Conservation (phyloP, 176 grass and related monocot genomes). For the Musa schizocarpa region DNA sequence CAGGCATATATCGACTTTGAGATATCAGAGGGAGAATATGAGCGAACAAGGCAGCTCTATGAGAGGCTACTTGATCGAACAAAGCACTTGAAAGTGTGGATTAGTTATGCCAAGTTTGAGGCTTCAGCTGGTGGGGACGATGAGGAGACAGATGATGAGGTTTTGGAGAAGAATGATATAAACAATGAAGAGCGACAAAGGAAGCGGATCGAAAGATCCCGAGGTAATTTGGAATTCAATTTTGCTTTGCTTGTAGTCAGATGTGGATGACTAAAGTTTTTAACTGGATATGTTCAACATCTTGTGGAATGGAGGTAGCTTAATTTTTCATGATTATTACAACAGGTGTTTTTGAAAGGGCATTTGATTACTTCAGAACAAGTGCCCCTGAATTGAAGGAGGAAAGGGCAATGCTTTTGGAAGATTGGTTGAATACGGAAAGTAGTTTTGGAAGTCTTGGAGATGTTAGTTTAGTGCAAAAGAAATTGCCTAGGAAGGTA, state of each 20-base stretch:
- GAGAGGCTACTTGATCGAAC: constrained; percentile 81
- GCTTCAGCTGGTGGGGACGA: constrained; percentile 48
- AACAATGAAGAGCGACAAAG: constrained; percentile 26
- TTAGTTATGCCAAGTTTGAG: constrained; percentile 86
- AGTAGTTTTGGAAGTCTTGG: constrained; percentile 53
- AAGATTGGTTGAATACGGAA: constrained; percentile 89
- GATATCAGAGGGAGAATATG: constrained; percentile 64
- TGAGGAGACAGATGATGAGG: constrained; percentile 34
- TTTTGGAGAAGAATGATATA: constrained; percentile 27
- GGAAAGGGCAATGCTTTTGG: constrained; percentile 93
- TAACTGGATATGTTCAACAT: neutral
- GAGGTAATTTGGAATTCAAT: constrained; percentile 36
- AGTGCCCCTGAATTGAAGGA: constrained; percentile 71
- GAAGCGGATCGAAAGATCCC: constrained; percentile 35
- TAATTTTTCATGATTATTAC: constrained; percentile 14
- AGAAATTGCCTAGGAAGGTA: constrained; percentile 75
- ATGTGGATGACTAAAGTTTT: neutral
- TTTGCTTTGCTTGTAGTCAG: constrained; percentile 3
- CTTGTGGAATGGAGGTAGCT: neutral
- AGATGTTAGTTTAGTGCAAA: constrained; percentile 74
- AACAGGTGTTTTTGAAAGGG: constrained; percentile 69
- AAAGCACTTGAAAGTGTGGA: constrained; percentile 86
- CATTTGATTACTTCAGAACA: constrained; percentile 76
- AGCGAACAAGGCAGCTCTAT: constrained; percentile 65
- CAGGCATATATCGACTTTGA: constrained; percentile 88